Evolutionary conservation across 2,329 filamentous ascomycete species (phyloP).

Genomic region (Claviceps humidiphila): DNA sequence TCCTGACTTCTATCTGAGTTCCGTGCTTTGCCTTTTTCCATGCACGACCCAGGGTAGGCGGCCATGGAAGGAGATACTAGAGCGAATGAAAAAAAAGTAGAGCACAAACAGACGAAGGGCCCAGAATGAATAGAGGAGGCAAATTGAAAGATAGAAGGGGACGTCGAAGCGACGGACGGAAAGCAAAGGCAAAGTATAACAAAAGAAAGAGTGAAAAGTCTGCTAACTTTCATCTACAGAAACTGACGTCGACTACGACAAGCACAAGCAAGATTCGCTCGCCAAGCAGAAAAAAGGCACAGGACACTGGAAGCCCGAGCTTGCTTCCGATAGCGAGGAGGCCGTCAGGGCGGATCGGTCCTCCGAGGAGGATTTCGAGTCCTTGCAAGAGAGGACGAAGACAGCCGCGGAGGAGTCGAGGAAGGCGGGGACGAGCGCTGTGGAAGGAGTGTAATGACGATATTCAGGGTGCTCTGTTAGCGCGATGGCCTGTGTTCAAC

Average conservation of each 20-base stretch:
- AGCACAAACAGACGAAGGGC: too few species aligned
- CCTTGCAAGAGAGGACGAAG: slow-evolving; percentile 48
- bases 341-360: slow-evolving; percentile 55
- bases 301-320: slow-evolving; percentile 62
- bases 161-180: too few species aligned
- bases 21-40: neutral
- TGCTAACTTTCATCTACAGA: slow-evolving; percentile 10
- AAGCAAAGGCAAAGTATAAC: too few species aligned
- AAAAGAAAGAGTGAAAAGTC: too few species aligned
- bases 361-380: slow-evolving; percentile 24
- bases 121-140: too few species aligned
- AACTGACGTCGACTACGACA: slow-evolving; percentile 32
- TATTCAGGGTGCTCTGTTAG: neutral
- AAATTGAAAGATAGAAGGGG: too few species aligned
- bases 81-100: neutral
- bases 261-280: slow-evolving; percentile 47
- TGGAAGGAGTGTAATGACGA: slow-evolving; percentile 24
- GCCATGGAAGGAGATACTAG: neutral
- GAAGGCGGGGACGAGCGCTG: slow-evolving; percentile 36
- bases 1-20: neutral
- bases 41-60: neutral
- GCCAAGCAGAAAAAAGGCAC: slow-evolving; percentile 56
- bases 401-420: slow-evolving; percentile 30
- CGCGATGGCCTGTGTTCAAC: too few species aligned
- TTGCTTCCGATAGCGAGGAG: slow-evolving; percentile 70